phyloP scores from a whole-genome alignment of 2,329 filamentous ascomycete genomes.

The Colletotrichum somersetense region DNA sequence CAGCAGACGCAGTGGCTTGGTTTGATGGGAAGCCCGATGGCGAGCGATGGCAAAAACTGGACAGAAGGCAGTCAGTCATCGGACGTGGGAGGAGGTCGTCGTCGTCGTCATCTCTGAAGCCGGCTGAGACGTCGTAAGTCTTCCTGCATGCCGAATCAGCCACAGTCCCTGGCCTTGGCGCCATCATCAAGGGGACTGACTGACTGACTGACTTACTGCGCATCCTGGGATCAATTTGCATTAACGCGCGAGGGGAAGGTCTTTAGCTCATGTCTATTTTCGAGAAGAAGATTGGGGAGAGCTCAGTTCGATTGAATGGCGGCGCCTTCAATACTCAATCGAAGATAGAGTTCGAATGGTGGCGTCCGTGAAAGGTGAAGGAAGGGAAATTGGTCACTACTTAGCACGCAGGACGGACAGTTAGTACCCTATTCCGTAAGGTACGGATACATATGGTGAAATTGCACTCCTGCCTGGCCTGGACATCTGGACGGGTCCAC shows the following conservation, averaged over 20 bases:
- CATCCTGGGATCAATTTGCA: not conserved
- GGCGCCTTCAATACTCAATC: not conserved
- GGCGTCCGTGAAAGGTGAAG: not conserved
- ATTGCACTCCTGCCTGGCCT: conserved; percentile 4
- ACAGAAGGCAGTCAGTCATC: not conserved
- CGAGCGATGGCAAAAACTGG: not conserved
- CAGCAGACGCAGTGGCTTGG: not conserved
- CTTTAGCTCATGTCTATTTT: conserved; percentile 1
- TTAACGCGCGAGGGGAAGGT: not conserved
- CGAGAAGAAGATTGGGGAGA: not conserved
- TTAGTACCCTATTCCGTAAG: too few relatives aligned
- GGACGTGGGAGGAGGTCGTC: not conserved
- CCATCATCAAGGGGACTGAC: not conserved
- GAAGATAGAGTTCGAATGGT: not conserved
- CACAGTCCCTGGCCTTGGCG: conserved; percentile 24
- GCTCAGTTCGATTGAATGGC: not conserved
- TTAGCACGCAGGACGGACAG: too few relatives aligned
- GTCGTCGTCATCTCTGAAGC: conserved; percentile 4
- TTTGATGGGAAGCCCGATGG: not conserved
- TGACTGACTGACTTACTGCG: not conserved
- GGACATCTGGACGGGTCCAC: not conserved
- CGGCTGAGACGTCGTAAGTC: conserved; percentile 7
- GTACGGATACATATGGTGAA: not conserved
- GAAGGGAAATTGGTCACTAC: not conserved
- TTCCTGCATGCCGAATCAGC: conserved; percentile 26